Percentiles rank a stretch among this genome's conserved stretches.
phyloP scores from a whole-genome alignment of 2,329 filamentous ascomycete genomes.

The Rutstroemia sp. region DNA sequence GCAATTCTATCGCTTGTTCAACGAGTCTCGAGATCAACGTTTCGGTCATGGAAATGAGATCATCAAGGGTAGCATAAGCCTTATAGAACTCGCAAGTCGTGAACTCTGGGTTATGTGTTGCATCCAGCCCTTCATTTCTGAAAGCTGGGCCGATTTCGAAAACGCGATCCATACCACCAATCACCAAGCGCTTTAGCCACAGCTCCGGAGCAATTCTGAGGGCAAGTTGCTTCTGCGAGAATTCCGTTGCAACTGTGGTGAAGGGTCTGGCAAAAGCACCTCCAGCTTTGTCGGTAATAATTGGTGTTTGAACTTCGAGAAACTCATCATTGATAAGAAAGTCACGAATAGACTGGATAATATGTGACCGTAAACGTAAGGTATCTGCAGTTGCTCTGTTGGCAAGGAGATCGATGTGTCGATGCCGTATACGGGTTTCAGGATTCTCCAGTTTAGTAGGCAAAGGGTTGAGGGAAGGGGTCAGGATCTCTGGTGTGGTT shows the following conservation, averaged over 20 bases:
- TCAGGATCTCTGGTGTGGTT: constrained; percentile 61
- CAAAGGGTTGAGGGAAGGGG: constrained; percentile 72
- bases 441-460: constrained; percentile 63
- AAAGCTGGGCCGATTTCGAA: constrained; percentile 93
- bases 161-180: constrained; percentile 80
- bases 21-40: constrained; percentile 56
- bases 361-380: constrained; percentile 63
- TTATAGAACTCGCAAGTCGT: constrained; percentile 97
- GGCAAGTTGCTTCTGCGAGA: constrained; percentile 62
- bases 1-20: constrained; percentile 40
- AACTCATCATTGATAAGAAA: constrained; percentile 68
- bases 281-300: constrained; percentile 74
- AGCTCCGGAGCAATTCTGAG: constrained; percentile 89
- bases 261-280: constrained; percentile 86
- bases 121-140: constrained; percentile 86
- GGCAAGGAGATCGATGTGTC: constrained; percentile 81
- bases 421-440: constrained; percentile 66
- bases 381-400: constrained; percentile 61
- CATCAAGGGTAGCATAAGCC: constrained; percentile 68
- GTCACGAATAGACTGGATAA: constrained; percentile 66
- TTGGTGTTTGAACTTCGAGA: constrained; percentile 84
- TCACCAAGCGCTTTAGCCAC: constrained; percentile 85
- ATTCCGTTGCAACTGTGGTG: constrained; percentile 68
- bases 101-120: constrained; percentile 94
- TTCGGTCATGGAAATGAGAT: constrained; percentile 72